Percentiles rank a stretch among this genome's conserved stretches.
Evolutionary conservation across 2,329 filamentous ascomycete genomes (phyloP).

Genomic region (Diaporthe velutina): DNA sequence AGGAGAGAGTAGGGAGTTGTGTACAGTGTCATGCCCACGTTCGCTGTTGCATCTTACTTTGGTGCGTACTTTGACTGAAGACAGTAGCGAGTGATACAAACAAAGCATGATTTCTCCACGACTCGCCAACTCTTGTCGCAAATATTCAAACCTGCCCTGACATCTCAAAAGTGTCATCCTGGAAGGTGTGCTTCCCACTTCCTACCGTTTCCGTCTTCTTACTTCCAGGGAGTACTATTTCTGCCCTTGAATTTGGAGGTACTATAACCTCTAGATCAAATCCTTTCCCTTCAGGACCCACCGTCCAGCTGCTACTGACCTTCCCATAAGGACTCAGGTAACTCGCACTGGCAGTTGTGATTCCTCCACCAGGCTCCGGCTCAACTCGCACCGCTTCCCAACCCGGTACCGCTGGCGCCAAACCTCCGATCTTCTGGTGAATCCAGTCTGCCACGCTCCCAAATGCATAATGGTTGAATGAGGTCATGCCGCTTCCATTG

Average conservation of each 20-base stretch:
- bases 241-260: conserved; percentile 9
- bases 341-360: neutral
- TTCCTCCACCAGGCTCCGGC: conserved; percentile 3
- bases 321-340: conserved; percentile 5
- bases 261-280: neutral
- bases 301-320: conserved; percentile 1
- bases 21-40: too few species aligned
- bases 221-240: neutral
- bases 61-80: neutral
- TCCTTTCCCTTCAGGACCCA: neutral
- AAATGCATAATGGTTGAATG: conserved; percentile 17
- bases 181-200: conserved; percentile 4
- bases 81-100: neutral
- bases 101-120: neutral
- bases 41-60: too few species aligned
- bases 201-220: neutral
- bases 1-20: neutral
- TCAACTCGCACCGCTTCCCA: neutral
- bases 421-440: conserved; percentile 19
- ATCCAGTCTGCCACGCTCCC: conserved; percentile 20
- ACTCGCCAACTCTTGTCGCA: too few species aligned
- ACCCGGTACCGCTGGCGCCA: neutral
- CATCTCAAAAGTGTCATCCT: conserved; percentile 16
- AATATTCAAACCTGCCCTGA: neutral
- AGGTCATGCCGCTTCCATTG: conserved; percentile 14